Base-by-base conservation (phyloP, 441 rosid genomes). In the Rhodomyrtus psidioides region DNA sequence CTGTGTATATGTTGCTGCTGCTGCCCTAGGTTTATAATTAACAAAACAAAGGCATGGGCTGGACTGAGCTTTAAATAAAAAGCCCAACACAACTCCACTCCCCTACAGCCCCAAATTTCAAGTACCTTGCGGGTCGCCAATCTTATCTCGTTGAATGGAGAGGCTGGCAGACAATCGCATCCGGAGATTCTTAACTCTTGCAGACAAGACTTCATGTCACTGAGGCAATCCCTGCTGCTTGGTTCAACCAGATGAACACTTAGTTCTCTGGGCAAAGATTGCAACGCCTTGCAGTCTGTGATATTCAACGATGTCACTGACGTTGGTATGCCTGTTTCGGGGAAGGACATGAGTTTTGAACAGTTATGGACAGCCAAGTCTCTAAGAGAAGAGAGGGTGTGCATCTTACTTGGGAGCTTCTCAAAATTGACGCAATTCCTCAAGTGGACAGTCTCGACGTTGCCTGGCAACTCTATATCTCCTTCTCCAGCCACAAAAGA, bases 41-140 rank as follows among this genome's bases (percentile, higher is more conserved):
- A n/a, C n/a, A n/a, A n/a, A n/a, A n/a, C n/a, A n/a, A n/a, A n/a
- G n/a, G n/a, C n/a, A n/a, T n/a, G n/a, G n/a, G n/a, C n/a, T n/a
- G n/a, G n/a, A n/a, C n/a, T n/a, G n/a, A n/a, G n/a, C n/a, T n/a
- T n/a, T n/a, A n/a, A n/a, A n/a, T n/a, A n/a, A n/a, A n/a, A n/a
- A n/a, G n/a, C n/a, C n/a, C n/a, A n/a, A n/a, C n/a, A n/a, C n/a
- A n/a, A 62, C 24, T 62, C 75, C 24, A 62, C 75, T 30, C 44
- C 13, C 0, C 1, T 9, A 4, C 44, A 62, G 0, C 0, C 0
- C 2, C 0, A 0, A 30, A 62, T 62, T 2, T 17, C 4, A 17
- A 62, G 75, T 4, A 3, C 30, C 44, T 9, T 8, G 7, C 30
- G 23, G 12, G 74, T 16, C 0, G 42, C 12, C 2, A 62, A 28